Conservation (phyloP, 2,329 filamentous ascomycete species). For the Huntiella abstrusa region DNA sequence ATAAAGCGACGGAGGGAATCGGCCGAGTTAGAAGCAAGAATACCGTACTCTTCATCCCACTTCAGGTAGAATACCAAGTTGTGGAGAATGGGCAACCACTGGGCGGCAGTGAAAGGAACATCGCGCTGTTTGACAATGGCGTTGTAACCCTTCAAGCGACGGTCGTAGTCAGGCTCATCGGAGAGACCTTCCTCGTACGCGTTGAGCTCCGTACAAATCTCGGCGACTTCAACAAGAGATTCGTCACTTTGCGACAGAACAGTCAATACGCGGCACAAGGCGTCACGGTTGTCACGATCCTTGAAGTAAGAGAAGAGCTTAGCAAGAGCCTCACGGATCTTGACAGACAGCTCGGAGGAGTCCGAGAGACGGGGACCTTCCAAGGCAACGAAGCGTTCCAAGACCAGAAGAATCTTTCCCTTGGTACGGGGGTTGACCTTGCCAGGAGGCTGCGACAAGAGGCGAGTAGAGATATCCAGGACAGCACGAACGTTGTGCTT, state of each 20-base stretch:
- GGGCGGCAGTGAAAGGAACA: constrained; percentile 39
- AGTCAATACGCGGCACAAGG: constrained; percentile 53
- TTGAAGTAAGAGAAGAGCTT: constrained; percentile 82
- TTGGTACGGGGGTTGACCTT: constrained; percentile 71
- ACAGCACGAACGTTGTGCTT: constrained; percentile 55
- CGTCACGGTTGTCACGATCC: constrained; percentile 55
- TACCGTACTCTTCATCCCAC: constrained; percentile 72
- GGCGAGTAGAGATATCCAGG: constrained; percentile 59
- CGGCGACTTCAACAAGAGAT: constrained; percentile 42
- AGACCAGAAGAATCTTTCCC: constrained; percentile 56
- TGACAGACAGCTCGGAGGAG: constrained; percentile 10
- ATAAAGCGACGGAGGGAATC: constrained; percentile 65
- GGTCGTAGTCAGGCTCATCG: constrained; percentile 77
- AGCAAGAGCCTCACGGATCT: constrained; percentile 41
- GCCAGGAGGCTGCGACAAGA: constrained; percentile 70
- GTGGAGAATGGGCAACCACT: constrained; percentile 77
- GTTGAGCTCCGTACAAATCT: constrained; percentile 62
- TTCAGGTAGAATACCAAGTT: constrained; percentile 80
- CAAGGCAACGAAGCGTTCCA: constrained; percentile 61
- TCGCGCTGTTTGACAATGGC: constrained; percentile 47
- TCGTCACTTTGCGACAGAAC: constrained; percentile 49
- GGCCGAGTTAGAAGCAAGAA: constrained; percentile 62
- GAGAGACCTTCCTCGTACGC: constrained; percentile 53
- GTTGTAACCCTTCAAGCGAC: constrained; percentile 58
- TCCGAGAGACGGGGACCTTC: constrained; percentile 25